phyloP scores from a whole-genome alignment of 176 grass and related monocot genomes.

The Areca catechu region DNA sequence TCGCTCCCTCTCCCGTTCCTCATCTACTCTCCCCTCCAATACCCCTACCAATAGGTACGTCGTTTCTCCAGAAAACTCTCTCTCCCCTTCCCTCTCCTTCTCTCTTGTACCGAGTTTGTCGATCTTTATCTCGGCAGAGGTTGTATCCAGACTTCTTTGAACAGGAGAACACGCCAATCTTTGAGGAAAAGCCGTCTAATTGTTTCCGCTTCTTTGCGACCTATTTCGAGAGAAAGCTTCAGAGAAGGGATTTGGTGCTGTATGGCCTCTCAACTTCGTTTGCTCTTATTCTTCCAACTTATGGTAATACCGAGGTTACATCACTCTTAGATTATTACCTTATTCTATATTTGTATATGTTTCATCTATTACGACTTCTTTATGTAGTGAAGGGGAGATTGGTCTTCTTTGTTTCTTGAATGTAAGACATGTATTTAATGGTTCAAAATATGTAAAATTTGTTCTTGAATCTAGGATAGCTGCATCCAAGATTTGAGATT shows the following conservation, averaged over 20 bases:
- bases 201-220: constrained; percentile 23
- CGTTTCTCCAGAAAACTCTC: neutral
- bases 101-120: neutral
- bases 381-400: no score
- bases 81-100: no score
- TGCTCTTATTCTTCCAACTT: constrained; percentile 24
- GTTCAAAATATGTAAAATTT: no score
- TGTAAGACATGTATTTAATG: no score
- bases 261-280: constrained; percentile 46
- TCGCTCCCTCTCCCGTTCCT: constrained; percentile 5
- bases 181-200: constrained; percentile 15
- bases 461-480: no score
- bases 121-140: neutral
- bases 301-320: constrained; percentile 22
- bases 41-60: neutral
- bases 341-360: no score
- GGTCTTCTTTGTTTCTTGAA: no score
- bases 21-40: constrained; percentile 11
- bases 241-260: constrained; percentile 64
- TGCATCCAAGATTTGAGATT: no score
- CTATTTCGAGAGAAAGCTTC: constrained; percentile 12
- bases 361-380: no score
- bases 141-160: no score
- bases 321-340: no score
- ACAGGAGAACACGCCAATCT: neutral